Evolutionary conservation across 345 rosid species (phyloP), one percentile per base, ranked within the genome.

Genomic region (Melaleuca quinquenervia): DNA sequence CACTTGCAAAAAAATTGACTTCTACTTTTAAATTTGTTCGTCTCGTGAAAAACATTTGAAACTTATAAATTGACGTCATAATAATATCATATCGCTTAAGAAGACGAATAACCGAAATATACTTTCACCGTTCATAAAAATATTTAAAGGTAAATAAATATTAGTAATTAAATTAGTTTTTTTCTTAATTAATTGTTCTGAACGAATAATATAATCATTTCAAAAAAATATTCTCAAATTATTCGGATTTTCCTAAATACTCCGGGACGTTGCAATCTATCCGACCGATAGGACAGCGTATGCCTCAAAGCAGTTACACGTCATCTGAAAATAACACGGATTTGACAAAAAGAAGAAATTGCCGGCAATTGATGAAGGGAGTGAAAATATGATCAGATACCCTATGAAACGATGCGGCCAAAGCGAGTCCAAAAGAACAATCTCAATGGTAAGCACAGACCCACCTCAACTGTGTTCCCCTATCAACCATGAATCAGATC

Each of bases 161-260:
- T n/a, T n/a, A n/a, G n/a, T n/a, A n/a, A n/a, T n/a, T n/a, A n/a
- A n/a, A n/a, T n/a, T n/a, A n/a, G n/a, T n/a, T n/a, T n/a, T 41
- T 26, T 7, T 4, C 26, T 26, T 11, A 7, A 11, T 29, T 26
- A 26, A 26, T 56, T 56, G 26, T 26, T 56, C 26, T 7, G 11
- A 56, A 26, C 1, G 0, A 13, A 12, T 12, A 3, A n/a, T n/a
- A 0, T 1, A 3, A 6, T 12, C 7, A 58, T n/a, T 52, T 2
- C 10, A 0, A 6, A 12, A 58, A 58, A 5, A 3, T 11, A 41
- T 13, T 2, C 2, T n/a, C 36, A n/a, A 58, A n/a, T n/a, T 8
- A n/a, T 58, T 58, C 11, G 1, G 16, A 56, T 26, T 56, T 56
- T 56, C 64, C 32, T 56, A 26, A 26, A 56, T 2, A 26, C 26